Evolutionary conservation across 2,329 filamentous ascomycete species (phyloP), one percentile per base, ranked within the genome.

Genomic region (Alternaria postmessia): DNA sequence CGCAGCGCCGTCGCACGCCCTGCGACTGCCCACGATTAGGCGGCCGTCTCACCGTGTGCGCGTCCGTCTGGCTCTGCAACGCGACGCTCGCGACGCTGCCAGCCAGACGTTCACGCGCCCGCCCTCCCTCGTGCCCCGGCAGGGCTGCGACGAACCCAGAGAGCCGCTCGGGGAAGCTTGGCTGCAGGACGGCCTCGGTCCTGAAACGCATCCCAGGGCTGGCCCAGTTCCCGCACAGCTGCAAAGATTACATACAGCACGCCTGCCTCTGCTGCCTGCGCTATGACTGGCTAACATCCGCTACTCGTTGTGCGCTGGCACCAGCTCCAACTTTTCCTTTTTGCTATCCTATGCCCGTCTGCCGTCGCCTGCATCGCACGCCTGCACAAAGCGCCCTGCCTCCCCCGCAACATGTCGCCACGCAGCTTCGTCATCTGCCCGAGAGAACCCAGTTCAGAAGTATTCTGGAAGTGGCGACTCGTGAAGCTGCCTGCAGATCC

Each of bases 391-490:
- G 24, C 41, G 43, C 34, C 43, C 34, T 0, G 0, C 4, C 14
- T 7, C 7, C 54, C 51, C 52, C 53, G 44, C 46, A 28, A 39
- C 9, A 14, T 49, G 43, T 60, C 43, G 65, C 65, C 63, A 63
- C 66, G 22, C 57, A 49, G 18, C 54, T n/a, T 51, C 64, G 65
- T 68, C 65, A 64, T 68, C 51, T 59, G 52, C 55, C 62, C 51
- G 48, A 57, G 59, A 24, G 53, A 44, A 32, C 55, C 58, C 58
- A 51, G 49, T 54, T 43, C 54, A 39, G 59, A 64, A 64, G 52
- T 36, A 56, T 65, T 67, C 63, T 65, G 53, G 60, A 67, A 63
- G 62, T 59, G 64, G 60, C 63, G 34, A 60, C 36, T 54, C 51
- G 46, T 43, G 18, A 43, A 22, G 38, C 55, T 43, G 42, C 36